Conservation (phyloP, 1,139 yeast genomes). For the Yamadazyma trypodendri region DNA sequence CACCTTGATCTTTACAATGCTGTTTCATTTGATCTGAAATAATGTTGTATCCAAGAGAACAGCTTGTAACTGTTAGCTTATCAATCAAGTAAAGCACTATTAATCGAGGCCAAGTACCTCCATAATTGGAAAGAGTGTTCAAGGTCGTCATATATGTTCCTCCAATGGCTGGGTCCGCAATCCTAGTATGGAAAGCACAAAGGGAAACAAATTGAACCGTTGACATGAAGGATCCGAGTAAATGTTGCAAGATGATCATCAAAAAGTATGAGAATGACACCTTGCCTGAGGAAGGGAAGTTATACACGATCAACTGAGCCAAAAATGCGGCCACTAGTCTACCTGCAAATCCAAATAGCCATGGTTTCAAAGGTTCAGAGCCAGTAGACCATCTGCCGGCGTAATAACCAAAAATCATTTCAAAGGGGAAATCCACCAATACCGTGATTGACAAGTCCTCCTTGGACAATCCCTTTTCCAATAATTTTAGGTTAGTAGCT, state of each 20-base stretch:
- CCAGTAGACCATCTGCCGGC: slow-evolving; percentile 95
- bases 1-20: slow-evolving; percentile 53
- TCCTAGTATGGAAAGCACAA: slow-evolving; percentile 90
- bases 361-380: slow-evolving; percentile 69
- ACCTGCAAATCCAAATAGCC: slow-evolving; percentile 90
- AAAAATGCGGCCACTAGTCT: slow-evolving; percentile 70
- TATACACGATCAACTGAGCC: slow-evolving; percentile 71
- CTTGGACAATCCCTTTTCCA: slow-evolving; percentile 91
- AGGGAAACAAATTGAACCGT: slow-evolving; percentile 94
- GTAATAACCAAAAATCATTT: slow-evolving; percentile 89
- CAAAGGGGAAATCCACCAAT: slow-evolving; percentile 92
- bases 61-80: slow-evolving; percentile 63
- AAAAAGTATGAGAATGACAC: slow-evolving; percentile 53
- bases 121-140: slow-evolving; percentile 87
- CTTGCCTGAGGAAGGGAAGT: slow-evolving; percentile 64
- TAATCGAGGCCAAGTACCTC: slow-evolving; percentile 97
- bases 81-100: slow-evolving; percentile 79
- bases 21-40: slow-evolving; percentile 38
- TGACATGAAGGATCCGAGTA: slow-evolving; percentile 86
- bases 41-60: slow-evolving; percentile 31
- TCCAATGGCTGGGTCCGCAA: slow-evolving; percentile 94
- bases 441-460: slow-evolving; percentile 94
- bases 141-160: slow-evolving; percentile 98
- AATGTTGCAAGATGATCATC: slow-evolving; percentile 75
- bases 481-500: slow-evolving; percentile 84